Conservation (phyloP, 176 grass and related monocot genomes). For the Oryza coarctata region DNA sequence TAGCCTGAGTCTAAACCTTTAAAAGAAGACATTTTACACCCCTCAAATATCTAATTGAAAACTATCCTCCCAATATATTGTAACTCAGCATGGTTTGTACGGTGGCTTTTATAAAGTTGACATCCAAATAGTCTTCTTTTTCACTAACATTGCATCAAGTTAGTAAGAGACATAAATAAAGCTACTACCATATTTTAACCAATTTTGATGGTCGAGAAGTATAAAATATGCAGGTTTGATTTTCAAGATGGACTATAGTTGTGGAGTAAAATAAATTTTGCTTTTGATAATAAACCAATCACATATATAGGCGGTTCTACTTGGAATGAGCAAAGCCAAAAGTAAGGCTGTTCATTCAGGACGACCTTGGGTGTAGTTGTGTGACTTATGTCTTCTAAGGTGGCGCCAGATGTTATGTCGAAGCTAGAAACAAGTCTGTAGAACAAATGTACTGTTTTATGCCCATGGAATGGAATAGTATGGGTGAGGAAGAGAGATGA, state of each 20-base stretch:
- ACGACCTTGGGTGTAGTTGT: background rate
- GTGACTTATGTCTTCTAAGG: background rate
- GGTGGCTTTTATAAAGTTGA: too few species aligned
- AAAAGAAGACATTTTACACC: too few species aligned
- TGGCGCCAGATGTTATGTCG: background rate
- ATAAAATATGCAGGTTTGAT: background rate
- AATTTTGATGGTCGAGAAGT: background rate
- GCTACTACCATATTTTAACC: too few species aligned
- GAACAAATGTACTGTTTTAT: background rate
- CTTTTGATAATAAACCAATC: background rate
- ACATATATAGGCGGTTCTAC: background rate
- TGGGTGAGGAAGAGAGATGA: background rate
- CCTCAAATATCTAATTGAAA: too few species aligned
- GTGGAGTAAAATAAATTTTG: too few species aligned
- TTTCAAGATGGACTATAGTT: background rate
- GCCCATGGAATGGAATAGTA: slow-evolving; percentile 3
- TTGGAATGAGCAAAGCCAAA: background rate
- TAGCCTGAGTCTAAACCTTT: too few species aligned
- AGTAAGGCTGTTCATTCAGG: too few species aligned
- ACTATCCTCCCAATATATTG: too few species aligned
- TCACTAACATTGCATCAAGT: too few species aligned
- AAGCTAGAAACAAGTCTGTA: background rate
- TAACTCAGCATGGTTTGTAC: too few species aligned
- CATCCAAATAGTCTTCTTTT: too few species aligned
- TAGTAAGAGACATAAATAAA: too few species aligned